Conservation (phyloP, 1,284 basidiomycete genomes). For the Heterobasidion occidentale region DNA sequence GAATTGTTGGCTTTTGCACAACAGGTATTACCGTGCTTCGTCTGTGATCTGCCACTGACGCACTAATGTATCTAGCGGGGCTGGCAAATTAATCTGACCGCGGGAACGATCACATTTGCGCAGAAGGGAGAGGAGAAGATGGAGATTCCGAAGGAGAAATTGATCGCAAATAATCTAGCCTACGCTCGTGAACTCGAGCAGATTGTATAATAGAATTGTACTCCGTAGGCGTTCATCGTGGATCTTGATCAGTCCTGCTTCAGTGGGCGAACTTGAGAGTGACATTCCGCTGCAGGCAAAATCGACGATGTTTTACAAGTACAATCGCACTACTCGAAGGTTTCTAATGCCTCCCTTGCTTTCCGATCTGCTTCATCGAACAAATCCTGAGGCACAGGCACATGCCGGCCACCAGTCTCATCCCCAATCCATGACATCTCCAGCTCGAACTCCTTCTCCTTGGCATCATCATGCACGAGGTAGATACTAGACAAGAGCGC, state of each 20-base stretch:
- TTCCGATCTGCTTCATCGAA: slow-evolving; percentile 81
- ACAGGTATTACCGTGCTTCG: slow-evolving; percentile 32
- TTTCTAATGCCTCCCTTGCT: slow-evolving; percentile 85
- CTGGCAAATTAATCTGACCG: slow-evolving; percentile 65
- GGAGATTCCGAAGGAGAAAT: slow-evolving; percentile 76
- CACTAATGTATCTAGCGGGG: slow-evolving; percentile 39
- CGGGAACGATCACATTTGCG: slow-evolving; percentile 52
- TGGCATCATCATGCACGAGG: slow-evolving; percentile 94
- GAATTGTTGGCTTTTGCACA: slow-evolving; percentile 77
- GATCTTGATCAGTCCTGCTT: not conserved
- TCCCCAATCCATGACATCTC: slow-evolving; percentile 96
- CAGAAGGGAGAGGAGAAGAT: slow-evolving; percentile 69
- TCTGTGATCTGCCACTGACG: not conserved
- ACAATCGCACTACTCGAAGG: slow-evolving; percentile 61
- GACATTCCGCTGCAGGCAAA: too few relatives aligned
- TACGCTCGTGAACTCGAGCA: slow-evolving; percentile 85
- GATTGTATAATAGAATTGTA: slow-evolving; percentile 55
- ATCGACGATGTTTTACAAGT: slow-evolving; percentile 1
- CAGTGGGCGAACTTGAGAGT: too few relatives aligned
- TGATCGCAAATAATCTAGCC: slow-evolving; percentile 66
- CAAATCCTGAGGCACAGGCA: slow-evolving; percentile 80
- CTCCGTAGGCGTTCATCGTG: not conserved
- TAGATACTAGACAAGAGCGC: slow-evolving; percentile 64
- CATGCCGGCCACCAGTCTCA: slow-evolving; percentile 78
- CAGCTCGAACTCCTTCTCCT: slow-evolving; percentile 97